A percentile compares a stretch with the other conserved stretches of the same genome.
These are phyloP conservation scores for Trichoderma oligosporum DNA, from an alignment of 2,329 filamentous ascomycete genomes.

Conservation along the genomic window DNA sequence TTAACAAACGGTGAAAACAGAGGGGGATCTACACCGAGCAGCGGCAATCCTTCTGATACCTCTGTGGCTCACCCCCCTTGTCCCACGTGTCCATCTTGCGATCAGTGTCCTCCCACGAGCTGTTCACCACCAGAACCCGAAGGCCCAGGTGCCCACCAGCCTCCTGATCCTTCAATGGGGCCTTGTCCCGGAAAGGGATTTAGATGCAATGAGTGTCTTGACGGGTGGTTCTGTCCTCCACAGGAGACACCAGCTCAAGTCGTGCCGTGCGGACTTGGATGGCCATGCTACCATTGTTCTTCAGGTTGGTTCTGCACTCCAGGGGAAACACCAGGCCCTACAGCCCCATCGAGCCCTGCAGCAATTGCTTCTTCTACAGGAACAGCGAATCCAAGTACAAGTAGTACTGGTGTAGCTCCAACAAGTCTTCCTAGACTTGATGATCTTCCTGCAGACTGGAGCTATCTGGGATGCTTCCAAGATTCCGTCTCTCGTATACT, in stretches of 20 bases:
- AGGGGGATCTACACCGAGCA: background rate
- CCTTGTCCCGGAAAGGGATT: slow-evolving; percentile 29
- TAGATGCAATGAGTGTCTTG: slow-evolving; percentile 29
- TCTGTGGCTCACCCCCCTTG: slow-evolving; percentile 15
- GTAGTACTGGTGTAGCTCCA: background rate
- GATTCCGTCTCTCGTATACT: slow-evolving; percentile 27
- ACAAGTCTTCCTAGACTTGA: background rate
- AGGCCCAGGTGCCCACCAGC: background rate
- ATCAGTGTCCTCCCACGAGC: slow-evolving; percentile 7
- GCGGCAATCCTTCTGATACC: background rate
- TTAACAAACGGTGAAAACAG: background rate
- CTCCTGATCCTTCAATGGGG: slow-evolving; percentile 15
- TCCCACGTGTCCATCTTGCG: slow-evolving; percentile 24
- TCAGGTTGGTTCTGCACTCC: slow-evolving; percentile 31
- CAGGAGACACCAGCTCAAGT: slow-evolving; percentile 31
- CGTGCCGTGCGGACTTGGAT: slow-evolving; percentile 30
- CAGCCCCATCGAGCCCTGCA: background rate
- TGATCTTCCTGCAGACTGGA: slow-evolving; percentile 24
- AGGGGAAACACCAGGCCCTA: background rate
- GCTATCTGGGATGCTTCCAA: slow-evolving; percentile 33
- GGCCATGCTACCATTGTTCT: slow-evolving; percentile 33
- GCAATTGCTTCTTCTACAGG: background rate
- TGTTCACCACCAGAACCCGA: background rate
- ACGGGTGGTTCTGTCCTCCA: slow-evolving; percentile 34
- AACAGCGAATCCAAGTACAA: background rate